Evolutionary conservation across 2,329 filamentous ascomycete species (phyloP), one percentile per base, ranked within the genome.

Genomic region (Fusarium nematophilum): DNA sequence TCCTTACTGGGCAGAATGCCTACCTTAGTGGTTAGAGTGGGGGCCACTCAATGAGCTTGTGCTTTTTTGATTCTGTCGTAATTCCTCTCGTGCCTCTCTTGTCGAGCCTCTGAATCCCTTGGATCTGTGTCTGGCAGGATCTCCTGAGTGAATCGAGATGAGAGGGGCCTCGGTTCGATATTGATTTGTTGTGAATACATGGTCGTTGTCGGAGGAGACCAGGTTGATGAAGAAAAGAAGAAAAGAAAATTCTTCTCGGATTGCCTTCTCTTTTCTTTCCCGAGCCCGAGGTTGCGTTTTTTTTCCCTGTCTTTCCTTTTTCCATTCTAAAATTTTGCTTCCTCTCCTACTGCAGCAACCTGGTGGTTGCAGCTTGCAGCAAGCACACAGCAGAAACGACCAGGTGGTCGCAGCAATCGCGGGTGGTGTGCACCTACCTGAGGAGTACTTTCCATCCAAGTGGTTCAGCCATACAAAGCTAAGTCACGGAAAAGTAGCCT

Each of bases 361-460:
- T 58, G 62, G 61, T 57, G 48, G 47, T 51, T 59, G 57, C 60
- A 64, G 48, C 42, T 55, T 58, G 63, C 62, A 65, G 62, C 54
- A 57, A 52, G 55, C 58, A 65, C 40, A 31, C 56, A 52, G 44
- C 56, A 63, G 64, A 59, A 43, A 54, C 39, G 49, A 57, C 64
- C 59, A 67, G 58, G 55, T 48, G 64, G 61, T 67, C 55, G 64
- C 64, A 67, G 64, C 62, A 60, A 51, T 54, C 43, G 30, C 44
- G 53, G 62, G 64, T 67, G 62, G 64, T 67, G 64, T 67, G 52
- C 44, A 57, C 31, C 45, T 44, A 45, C 43, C 53, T 52, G 46
- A 36, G 39, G n/a, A n/a, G n/a, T n/a, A n/a, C n/a, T n/a, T n/a
- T n/a, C n/a, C n/a, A n/a, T n/a, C n/a, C n/a, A n/a, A n/a, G n/a